Evolutionary conservation across 2,329 filamentous ascomycete genomes (phyloP).

Genomic region (Alternaria gaisen): DNA sequence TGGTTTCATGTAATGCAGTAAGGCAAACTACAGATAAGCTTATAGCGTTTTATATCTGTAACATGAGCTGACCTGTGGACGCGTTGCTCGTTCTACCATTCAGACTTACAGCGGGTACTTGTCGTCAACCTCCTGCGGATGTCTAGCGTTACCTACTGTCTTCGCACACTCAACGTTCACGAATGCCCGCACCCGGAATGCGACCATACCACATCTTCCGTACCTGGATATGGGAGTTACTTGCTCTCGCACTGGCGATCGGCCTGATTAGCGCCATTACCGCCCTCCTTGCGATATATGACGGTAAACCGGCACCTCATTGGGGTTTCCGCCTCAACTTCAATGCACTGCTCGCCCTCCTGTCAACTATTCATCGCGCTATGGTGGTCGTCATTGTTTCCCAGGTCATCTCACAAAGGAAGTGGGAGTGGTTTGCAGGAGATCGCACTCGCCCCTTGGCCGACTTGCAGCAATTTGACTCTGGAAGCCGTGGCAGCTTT

Average conservation of each 20-base stretch:
- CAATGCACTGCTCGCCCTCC: neutral
- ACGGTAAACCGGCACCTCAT: neutral
- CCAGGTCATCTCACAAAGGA: neutral
- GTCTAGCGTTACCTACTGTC: too few relatives aligned
- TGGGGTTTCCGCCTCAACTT: neutral
- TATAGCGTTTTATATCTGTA: too few relatives aligned
- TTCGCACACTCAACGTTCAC: too few relatives aligned
- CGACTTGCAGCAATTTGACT: neutral
- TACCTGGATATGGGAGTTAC: neutral
- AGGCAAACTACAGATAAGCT: too few relatives aligned
- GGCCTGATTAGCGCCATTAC: neutral
- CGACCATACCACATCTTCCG: neutral
- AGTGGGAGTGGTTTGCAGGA: neutral
- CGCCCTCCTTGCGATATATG: neutral
- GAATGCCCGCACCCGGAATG: too few relatives aligned
- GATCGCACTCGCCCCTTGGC: neutral
- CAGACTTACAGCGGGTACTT: too few relatives aligned
- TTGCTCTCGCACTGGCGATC: neutral
- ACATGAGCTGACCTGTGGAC: too few relatives aligned
- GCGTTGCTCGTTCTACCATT: too few relatives aligned
- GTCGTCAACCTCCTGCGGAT: too few relatives aligned
- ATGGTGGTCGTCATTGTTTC: neutral
- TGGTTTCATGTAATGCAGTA: too few relatives aligned
- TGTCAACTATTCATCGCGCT: neutral
- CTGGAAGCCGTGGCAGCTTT: neutral